phyloP scores from a whole-genome alignment of 371 early-diverging fungal genomes.

The Mortierella sp. region DNA sequence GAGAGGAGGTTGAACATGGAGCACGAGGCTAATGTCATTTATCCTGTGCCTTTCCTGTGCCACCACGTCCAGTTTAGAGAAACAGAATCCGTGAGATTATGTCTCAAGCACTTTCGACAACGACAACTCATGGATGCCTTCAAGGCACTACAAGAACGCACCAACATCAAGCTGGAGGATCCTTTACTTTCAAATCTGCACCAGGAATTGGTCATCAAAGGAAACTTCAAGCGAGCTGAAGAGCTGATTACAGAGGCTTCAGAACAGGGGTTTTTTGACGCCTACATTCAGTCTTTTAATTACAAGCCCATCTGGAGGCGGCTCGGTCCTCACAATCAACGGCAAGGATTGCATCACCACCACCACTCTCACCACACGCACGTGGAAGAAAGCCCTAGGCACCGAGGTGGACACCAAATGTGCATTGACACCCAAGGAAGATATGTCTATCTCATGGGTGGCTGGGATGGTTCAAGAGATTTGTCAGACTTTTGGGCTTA shows the following conservation, averaged over 20 bases:
- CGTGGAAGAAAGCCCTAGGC: conserved; percentile 58
- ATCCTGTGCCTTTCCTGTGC: neutral
- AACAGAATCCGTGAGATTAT: conserved; percentile 81
- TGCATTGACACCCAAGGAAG: conserved; percentile 81
- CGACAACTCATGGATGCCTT: conserved; percentile 80
- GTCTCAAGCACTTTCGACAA: conserved; percentile 91
- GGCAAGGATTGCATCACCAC: conserved; percentile 38
- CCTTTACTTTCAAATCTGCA: conserved; percentile 83
- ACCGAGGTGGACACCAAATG: conserved; percentile 98
- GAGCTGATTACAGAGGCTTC: conserved; percentile 70
- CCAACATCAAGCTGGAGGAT: conserved; percentile 77
- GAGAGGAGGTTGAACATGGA: neutral
- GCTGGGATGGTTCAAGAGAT: conserved; percentile 94
- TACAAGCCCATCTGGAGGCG: conserved; percentile 83
- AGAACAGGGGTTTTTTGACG: conserved; percentile 70
- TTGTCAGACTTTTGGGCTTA: conserved; percentile 94
- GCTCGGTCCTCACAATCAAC: conserved; percentile 55
- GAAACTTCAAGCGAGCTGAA: conserved; percentile 81
- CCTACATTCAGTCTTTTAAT: conserved; percentile 69
- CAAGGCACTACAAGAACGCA: conserved; percentile 69
- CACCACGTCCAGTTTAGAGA: conserved; percentile 69
- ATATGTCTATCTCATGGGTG: conserved; percentile 92
- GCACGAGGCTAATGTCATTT: neutral
- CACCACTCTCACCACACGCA: conserved; percentile 28
- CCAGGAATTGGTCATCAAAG: conserved; percentile 70